Evolutionary conservation across 129 eudicot species (phyloP).

Genomic region (Deinandra increscens): DNA sequence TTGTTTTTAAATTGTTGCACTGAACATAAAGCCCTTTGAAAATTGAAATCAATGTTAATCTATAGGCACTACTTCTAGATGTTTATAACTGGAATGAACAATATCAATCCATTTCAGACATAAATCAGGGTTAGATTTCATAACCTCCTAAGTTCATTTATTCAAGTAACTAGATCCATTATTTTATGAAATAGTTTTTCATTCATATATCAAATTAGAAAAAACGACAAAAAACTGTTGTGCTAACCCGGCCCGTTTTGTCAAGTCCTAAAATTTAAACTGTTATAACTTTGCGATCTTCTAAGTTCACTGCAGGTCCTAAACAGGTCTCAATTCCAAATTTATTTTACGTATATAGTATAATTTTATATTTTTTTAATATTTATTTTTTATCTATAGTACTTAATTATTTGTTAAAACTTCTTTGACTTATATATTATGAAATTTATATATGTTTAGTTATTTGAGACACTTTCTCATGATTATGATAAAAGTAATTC

Average conservation of each 20-base stretch:
- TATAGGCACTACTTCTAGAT: not conserved
- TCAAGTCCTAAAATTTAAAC: not conserved
- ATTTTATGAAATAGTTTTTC: not conserved
- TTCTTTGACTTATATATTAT: no score
- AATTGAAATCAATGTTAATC: not conserved
- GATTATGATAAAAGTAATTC: no score
- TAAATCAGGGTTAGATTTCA: not conserved
- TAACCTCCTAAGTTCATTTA: not conserved
- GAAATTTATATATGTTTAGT: no score
- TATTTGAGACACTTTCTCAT: no score
- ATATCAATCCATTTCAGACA: not conserved
- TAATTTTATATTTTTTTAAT: no score
- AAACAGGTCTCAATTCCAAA: not conserved
- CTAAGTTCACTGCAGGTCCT: constrained; percentile 1
- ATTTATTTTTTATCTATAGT: no score
- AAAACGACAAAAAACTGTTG: not conserved
- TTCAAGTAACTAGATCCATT: not conserved
- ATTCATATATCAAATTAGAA: not conserved
- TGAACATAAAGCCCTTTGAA: constrained; percentile 5
- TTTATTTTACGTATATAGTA: no score
- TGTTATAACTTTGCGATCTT: not conserved
- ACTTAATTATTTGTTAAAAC: no score
- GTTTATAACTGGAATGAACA: not conserved
- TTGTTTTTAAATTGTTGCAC: not conserved
- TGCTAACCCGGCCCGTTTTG: not conserved